These are phyloP conservation scores for Trametes cubensis DNA, from an alignment of 768 basidiomycete genomes.

Conservation along the genomic window DNA sequence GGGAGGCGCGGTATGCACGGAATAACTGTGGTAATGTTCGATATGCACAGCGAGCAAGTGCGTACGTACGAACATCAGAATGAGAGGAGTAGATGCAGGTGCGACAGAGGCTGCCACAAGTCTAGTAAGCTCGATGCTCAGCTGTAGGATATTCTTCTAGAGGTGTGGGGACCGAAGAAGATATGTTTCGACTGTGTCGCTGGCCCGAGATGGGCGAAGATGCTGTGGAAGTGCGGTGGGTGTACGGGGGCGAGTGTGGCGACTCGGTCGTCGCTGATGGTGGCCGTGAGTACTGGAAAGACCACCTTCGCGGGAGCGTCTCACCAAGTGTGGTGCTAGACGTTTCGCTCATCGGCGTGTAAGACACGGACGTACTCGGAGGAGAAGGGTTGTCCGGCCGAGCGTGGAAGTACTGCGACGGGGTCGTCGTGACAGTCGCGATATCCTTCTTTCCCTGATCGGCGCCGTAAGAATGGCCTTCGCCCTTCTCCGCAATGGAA, in stretches of 20 bases:
- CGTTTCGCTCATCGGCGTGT: slow-evolving; percentile 24
- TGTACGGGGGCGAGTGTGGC: slow-evolving; percentile 20
- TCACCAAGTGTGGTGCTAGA: slow-evolving; percentile 34
- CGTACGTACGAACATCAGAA: slow-evolving; percentile 1
- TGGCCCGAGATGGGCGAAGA: slow-evolving; percentile 21
- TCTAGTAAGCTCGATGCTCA: slow-evolving; percentile 15
- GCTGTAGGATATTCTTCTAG: slow-evolving; percentile 24
- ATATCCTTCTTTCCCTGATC: slow-evolving; percentile 25
- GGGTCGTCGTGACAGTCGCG: slow-evolving; percentile 20
- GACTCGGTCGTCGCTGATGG: slow-evolving; percentile 30
- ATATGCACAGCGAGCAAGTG: background rate
- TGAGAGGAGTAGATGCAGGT: background rate
- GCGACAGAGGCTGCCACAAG: background rate
- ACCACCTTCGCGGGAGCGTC: slow-evolving; percentile 33
- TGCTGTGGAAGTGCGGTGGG: slow-evolving; percentile 16
- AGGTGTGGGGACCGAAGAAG: slow-evolving; percentile 24
- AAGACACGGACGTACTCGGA: slow-evolving; percentile 24
- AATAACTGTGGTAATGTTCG: too few relatives aligned
- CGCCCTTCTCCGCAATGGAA: slow-evolving; percentile 27
- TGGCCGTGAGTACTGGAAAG: slow-evolving; percentile 35
- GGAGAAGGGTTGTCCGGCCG: slow-evolving; percentile 34
- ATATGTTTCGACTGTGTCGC: slow-evolving; percentile 27
- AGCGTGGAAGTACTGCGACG: slow-evolving; percentile 24
- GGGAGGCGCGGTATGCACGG: too few relatives aligned
- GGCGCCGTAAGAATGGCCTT: background rate